Percentiles rank a stretch among this genome's conserved stretches.
These are phyloP conservation scores for Exserohilum turcica DNA, from an alignment of 2,329 filamentous ascomycete genomes.

Conservation along the genomic window DNA sequence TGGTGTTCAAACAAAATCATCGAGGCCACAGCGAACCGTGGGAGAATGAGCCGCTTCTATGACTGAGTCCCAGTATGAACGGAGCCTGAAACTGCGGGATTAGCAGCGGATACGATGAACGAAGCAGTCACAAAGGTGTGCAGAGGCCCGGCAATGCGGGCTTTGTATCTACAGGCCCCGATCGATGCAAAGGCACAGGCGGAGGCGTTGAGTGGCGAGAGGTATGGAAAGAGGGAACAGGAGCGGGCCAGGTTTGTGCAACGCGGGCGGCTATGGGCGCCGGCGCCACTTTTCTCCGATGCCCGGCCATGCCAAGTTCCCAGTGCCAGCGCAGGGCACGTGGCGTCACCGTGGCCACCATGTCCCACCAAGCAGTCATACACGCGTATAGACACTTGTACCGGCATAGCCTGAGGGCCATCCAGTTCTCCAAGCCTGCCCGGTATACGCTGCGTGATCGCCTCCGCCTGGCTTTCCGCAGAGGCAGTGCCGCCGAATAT, in stretches of 20 bases:
- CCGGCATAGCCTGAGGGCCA: constrained; percentile 68
- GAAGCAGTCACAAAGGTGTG: constrained; percentile 7
- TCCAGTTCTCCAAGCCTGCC: constrained; percentile 72
- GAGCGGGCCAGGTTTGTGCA: constrained; percentile 11
- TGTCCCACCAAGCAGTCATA: constrained; percentile 55
- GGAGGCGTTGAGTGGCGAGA: constrained; percentile 16
- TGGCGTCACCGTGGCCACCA: constrained; percentile 17
- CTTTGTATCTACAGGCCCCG: constrained; percentile 27
- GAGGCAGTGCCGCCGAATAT: constrained; percentile 36
- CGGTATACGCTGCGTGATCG: constrained; percentile 65
- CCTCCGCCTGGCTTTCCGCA: constrained; percentile 50
- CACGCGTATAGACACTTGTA: constrained; percentile 74
- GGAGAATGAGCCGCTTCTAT: constrained; percentile 4
- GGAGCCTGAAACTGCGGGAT: constrained; percentile 13
- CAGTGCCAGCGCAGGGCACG: constrained; percentile 6
- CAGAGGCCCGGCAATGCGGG: constrained; percentile 6
- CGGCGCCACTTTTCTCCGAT: constrained; percentile 23
- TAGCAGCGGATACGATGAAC: constrained; percentile 22
- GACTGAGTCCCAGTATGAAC: constrained; percentile 1
- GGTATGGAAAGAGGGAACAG: constrained; percentile 18
- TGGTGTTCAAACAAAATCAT: constrained; percentile 17
- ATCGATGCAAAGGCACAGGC: constrained; percentile 26
- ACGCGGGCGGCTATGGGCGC: not conserved
- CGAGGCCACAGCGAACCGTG: constrained; percentile 12
- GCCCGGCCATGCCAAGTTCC: constrained; percentile 13